Evolutionary conservation across 768 basidiomycete species (phyloP).

Genomic region (Peribolospora kevripleyi): DNA sequence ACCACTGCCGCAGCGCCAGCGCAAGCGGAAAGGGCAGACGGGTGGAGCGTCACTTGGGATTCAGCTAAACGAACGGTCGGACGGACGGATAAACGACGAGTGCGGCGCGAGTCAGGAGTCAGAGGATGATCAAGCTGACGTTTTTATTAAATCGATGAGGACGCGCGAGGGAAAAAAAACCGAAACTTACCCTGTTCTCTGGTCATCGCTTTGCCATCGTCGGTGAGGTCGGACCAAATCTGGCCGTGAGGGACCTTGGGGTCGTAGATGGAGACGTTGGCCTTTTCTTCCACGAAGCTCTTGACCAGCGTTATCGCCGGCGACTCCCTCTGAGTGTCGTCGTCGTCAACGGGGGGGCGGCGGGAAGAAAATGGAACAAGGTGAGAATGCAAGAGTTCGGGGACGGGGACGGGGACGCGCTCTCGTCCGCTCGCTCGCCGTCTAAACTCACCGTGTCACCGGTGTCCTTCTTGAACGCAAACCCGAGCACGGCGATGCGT

Average conservation of each 20-base stretch:
- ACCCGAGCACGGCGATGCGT: constrained; percentile 89
- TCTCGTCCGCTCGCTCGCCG: no score
- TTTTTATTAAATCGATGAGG: neutral
- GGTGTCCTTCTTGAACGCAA: constrained; percentile 97
- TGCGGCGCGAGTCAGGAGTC: neutral
- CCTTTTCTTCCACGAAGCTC: constrained; percentile 76
- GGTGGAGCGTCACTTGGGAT: constrained; percentile 57
- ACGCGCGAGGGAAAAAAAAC: neutral
- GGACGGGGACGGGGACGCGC: no score
- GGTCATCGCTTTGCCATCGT: constrained; percentile 32
- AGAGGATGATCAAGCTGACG: neutral
- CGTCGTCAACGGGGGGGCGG: neutral
- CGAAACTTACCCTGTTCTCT: constrained; percentile 31
- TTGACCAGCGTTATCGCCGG: constrained; percentile 80
- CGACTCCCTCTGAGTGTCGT: constrained; percentile 40
- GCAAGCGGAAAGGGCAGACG: constrained; percentile 65
- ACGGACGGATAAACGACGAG: neutral
- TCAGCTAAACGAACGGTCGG: constrained; percentile 34
- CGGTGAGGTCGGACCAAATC: constrained; percentile 40
- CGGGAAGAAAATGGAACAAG: neutral
- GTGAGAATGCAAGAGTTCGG: neutral
- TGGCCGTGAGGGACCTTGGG: constrained; percentile 60
- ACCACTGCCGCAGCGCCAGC: constrained; percentile 74
- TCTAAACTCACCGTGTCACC: constrained; percentile 39
- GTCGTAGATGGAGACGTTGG: constrained; percentile 69